Evolutionary conservation across 148 eudicot species (phyloP).

Genomic region (Bassia scoparia): DNA sequence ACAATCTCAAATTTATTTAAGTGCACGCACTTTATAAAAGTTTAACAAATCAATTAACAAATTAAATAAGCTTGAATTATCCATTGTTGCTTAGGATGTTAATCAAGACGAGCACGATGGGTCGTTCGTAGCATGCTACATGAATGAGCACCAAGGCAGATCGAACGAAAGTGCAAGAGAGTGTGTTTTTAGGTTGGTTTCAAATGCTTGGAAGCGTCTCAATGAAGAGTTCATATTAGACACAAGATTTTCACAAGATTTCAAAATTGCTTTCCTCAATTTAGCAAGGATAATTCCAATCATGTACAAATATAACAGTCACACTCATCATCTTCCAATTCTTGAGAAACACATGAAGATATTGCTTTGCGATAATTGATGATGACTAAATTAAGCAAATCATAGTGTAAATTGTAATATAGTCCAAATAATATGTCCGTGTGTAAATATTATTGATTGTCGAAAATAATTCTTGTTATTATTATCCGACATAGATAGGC

Average conservation of each 20-base stretch:
- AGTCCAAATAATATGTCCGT: no score
- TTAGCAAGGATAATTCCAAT: conserved; percentile 36
- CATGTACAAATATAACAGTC: conserved; percentile 35
- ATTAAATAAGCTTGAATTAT: no score
- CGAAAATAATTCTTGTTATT: no score
- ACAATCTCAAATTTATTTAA: no score
- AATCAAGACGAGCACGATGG: conserved; percentile 52
- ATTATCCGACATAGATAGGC: no score
- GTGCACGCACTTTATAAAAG: no score
- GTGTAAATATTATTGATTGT: no score
- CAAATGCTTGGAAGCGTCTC: conserved; percentile 49
- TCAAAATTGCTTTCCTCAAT: conserved; percentile 29
- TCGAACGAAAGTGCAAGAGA: conserved; percentile 33
- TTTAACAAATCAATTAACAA: no score
- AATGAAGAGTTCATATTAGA: conserved; percentile 30
- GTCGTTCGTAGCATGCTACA: conserved; percentile 48
- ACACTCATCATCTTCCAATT: conserved; percentile 19
- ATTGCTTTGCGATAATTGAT: conserved; percentile 11
- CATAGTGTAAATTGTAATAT: no score
- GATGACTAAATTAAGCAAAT: no score
- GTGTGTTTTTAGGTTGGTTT: conserved; percentile 33
- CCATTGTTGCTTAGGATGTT: conserved; percentile 42
- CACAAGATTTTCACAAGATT: conserved; percentile 26
- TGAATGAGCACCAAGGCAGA: conserved; percentile 38
- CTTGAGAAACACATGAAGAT: conserved; percentile 25